These are phyloP conservation scores for Pestalotiopsis sp. DNA, from an alignment of 2,329 filamentous ascomycete genomes.

Conservation along the genomic window DNA sequence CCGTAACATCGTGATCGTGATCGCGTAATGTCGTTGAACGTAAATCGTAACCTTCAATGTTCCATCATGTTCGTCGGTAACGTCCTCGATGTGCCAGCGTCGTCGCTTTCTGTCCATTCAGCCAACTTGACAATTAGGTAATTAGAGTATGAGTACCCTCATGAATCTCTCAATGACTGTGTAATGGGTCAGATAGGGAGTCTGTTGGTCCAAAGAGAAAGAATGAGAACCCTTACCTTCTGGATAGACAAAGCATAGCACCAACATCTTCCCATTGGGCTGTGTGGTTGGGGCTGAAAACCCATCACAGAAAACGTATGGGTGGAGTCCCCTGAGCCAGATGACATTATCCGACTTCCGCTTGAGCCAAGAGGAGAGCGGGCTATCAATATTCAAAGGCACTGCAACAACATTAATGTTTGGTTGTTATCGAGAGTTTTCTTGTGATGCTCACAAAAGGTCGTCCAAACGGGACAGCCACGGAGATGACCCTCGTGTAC, in stretches of 20 bases:
- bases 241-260: conserved; percentile 51
- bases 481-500: conserved; percentile 57
- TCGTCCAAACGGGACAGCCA: conserved; percentile 64
- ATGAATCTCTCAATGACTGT: too few relatives aligned
- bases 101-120: too few relatives aligned
- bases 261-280: conserved; percentile 52
- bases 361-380: conserved; percentile 41
- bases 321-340: conserved; percentile 55
- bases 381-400: not conserved
- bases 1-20: too few relatives aligned
- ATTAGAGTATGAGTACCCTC: too few relatives aligned
- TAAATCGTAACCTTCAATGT: too few relatives aligned
- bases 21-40: too few relatives aligned
- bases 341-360: conserved; percentile 49
- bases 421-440: not conserved
- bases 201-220: too few relatives aligned
- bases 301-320: conserved; percentile 61
- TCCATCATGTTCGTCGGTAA: too few relatives aligned
- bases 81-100: too few relatives aligned
- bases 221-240: conserved; percentile 31
- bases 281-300: conserved; percentile 56
- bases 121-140: too few relatives aligned
- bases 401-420: not conserved
- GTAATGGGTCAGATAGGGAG: too few relatives aligned
- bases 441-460: conserved; percentile 52